phyloP scores from a whole-genome alignment of 176 grass and related monocot species.

The Hordeum marinum region DNA sequence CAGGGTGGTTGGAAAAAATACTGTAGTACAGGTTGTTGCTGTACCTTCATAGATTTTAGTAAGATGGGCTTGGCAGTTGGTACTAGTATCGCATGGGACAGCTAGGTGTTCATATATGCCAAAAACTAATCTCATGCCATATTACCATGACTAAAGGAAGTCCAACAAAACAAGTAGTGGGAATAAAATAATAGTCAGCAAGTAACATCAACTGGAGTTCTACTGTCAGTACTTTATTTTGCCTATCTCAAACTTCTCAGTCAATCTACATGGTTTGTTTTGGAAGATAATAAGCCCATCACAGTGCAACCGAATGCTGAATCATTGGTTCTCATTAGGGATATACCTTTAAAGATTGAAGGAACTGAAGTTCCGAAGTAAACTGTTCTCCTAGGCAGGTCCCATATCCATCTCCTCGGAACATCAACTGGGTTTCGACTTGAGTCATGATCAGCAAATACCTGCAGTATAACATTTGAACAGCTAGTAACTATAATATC shows the following conservation, averaged over 20 bases:
- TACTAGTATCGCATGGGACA: neutral
- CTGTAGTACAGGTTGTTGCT: neutral
- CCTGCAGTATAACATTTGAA: constrained; percentile 35
- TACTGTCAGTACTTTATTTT: neutral
- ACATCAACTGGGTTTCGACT: constrained; percentile 64
- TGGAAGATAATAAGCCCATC: neutral
- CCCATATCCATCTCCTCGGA: constrained; percentile 71
- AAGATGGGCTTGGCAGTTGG: neutral
- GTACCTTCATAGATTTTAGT: neutral
- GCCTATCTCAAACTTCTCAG: neutral
- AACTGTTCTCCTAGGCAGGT: constrained; percentile 69
- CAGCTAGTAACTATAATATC: neutral
- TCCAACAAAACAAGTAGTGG: neutral
- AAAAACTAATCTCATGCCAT: neutral
- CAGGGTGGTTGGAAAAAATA: neutral
- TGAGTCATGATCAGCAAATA: constrained; percentile 77
- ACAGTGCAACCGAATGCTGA: neutral
- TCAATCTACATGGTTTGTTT: neutral
- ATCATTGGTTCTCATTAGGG: neutral
- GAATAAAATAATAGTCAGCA: constrained; percentile 4
- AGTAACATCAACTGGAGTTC: neutral
- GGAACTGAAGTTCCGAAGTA: constrained; percentile 77
- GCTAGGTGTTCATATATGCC: neutral
- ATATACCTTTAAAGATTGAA: constrained; percentile 78
- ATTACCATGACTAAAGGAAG: neutral